These are phyloP conservation scores for Amanita jacksonii DNA, from an alignment of 768 basidiomycete species.

Conservation along the genomic window DNA sequence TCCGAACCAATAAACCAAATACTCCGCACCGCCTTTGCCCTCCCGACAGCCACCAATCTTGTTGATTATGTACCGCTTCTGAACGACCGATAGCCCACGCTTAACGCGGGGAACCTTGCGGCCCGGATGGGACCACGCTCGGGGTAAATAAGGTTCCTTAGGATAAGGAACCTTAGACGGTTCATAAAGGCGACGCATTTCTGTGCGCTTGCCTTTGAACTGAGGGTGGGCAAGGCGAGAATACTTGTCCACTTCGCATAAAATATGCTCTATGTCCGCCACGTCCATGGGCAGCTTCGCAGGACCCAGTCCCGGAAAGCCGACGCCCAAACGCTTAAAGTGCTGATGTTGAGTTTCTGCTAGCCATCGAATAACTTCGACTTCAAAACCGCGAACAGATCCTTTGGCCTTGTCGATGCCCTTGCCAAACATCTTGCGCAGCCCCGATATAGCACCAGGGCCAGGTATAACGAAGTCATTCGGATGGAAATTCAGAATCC, in stretches of 20 bases:
- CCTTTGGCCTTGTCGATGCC: constrained; percentile 23
- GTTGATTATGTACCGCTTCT: constrained; percentile 35
- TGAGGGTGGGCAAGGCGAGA: constrained; percentile 45
- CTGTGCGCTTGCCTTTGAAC: constrained; percentile 31
- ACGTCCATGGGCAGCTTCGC: constrained; percentile 43
- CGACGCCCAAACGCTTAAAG: constrained; percentile 48
- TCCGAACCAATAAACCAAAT: constrained; percentile 46
- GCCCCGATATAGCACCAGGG: constrained; percentile 54
- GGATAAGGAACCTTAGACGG: constrained; percentile 18
- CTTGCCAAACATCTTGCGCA: constrained; percentile 57
- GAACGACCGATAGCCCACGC: constrained; percentile 24
- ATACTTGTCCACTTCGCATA: constrained; percentile 79
- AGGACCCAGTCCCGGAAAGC: constrained; percentile 43
- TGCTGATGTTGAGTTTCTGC: constrained; percentile 48
- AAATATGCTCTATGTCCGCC: constrained; percentile 67
- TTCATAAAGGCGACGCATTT: constrained; percentile 30
- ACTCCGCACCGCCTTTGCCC: constrained; percentile 28
- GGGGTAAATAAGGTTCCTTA: constrained; percentile 30
- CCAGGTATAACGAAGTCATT: constrained; percentile 66
- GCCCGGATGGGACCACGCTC: constrained; percentile 45
- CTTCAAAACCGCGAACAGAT: constrained; percentile 31
- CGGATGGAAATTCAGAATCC: constrained; percentile 49
- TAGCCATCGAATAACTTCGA: constrained; percentile 57
- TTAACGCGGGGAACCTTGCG: constrained; percentile 35
- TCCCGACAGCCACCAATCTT: constrained; percentile 24